A percentile compares a stretch with the other conserved stretches of the same genome.
phyloP scores from a whole-genome alignment of 139 green algal species.

The Chlamydomonas applanata region DNA sequence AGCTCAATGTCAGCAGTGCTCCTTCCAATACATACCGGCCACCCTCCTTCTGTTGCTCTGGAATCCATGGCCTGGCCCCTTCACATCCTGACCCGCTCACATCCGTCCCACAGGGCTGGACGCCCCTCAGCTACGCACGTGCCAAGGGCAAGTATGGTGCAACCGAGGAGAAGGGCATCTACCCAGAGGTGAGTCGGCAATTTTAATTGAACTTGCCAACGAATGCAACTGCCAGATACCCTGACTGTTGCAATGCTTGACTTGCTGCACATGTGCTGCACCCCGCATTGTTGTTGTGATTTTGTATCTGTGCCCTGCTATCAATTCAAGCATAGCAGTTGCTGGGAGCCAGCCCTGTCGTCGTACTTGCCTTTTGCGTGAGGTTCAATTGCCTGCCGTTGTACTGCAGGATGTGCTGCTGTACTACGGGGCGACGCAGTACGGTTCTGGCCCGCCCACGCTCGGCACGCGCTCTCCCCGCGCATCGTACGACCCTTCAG shows the following conservation, averaged over 20 bases:
- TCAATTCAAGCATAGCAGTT: too few relatives aligned
- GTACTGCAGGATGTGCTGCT: slow-evolving; percentile 50
- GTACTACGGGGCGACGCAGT: slow-evolving; percentile 88
- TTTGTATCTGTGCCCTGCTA: background rate
- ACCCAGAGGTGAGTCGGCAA: slow-evolving; percentile 74
- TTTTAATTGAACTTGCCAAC: too few relatives aligned
- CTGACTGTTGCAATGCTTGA: background rate
- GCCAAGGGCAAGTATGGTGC: slow-evolving; percentile 95
- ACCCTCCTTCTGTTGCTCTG: background rate
- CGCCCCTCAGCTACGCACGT: slow-evolving; percentile 80
- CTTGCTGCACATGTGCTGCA: background rate
- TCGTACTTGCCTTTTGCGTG: background rate
- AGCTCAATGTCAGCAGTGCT: too few relatives aligned
- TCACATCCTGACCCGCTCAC: slow-evolving; percentile 3
- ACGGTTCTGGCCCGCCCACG: slow-evolving; percentile 64
- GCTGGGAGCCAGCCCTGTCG: background rate
- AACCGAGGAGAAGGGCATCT: slow-evolving; percentile 93
- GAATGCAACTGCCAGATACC: too few relatives aligned
- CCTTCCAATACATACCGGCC: background rate
- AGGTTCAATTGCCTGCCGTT: background rate
- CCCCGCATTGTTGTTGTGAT: background rate
- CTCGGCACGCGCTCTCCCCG: slow-evolving; percentile 73
- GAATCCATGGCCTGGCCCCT: background rate
- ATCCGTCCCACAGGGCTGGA: slow-evolving; percentile 65
- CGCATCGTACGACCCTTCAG: slow-evolving; percentile 79